Conservation (phyloP, 257 asterid genomes). For the Nicotiana otophora region DNA sequence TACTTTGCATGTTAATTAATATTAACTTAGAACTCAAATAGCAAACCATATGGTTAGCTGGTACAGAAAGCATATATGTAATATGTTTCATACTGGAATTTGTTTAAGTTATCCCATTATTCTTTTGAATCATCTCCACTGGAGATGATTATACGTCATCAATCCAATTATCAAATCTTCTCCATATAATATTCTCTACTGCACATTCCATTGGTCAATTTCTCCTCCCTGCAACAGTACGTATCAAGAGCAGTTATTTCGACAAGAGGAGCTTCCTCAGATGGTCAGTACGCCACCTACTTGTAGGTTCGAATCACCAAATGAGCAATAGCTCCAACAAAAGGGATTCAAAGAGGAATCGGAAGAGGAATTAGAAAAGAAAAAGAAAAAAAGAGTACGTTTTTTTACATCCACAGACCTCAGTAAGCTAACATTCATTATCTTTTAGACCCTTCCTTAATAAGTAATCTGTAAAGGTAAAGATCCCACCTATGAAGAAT, state of each 20-base stretch:
- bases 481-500: background rate
- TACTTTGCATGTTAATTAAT: too few relatives aligned
- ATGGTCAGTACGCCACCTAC: too few relatives aligned
- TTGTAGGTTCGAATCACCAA: too few relatives aligned
- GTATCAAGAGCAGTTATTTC: too few relatives aligned
- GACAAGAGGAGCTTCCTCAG: too few relatives aligned
- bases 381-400: background rate
- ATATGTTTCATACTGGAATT: background rate
- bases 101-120: slow-evolving; percentile 9
- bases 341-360: too few relatives aligned
- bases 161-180: background rate
- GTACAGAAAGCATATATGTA: too few relatives aligned
- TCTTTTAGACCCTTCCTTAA: background rate
- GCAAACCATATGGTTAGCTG: too few relatives aligned
- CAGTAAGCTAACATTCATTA: background rate
- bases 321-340: too few relatives aligned
- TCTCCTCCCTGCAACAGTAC: background rate
- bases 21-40: too few relatives aligned
- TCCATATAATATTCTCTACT: background rate
- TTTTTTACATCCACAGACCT: background rate
- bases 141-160: background rate
- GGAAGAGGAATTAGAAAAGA: too few relatives aligned
- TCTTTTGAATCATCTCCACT: slow-evolving; percentile 1
- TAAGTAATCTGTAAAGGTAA: background rate
- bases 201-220: background rate